phyloP scores from a whole-genome alignment of 2,329 filamentous ascomycete genomes.

The Reticulascus tulasneorum region DNA sequence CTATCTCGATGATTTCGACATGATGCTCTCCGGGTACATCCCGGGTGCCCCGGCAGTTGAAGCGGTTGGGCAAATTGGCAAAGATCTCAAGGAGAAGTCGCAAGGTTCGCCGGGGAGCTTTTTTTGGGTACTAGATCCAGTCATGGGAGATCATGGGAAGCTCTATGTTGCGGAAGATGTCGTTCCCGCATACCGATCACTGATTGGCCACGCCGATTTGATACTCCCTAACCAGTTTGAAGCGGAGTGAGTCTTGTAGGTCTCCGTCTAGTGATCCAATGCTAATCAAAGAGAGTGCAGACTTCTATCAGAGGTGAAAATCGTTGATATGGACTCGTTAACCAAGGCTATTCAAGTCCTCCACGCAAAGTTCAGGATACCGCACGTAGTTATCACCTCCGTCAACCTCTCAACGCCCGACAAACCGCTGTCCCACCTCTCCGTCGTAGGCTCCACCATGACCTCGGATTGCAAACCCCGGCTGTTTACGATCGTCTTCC shows the following conservation, averaged over 20 bases:
- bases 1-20: slow-evolving; percentile 83
- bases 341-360: slow-evolving; percentile 70
- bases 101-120: slow-evolving; percentile 63
- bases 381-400: slow-evolving; percentile 91
- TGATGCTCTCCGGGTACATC: slow-evolving; percentile 92
- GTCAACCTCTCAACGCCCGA: slow-evolving; percentile 62
- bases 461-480: slow-evolving; percentile 61
- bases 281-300: slow-evolving; percentile 37
- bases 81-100: slow-evolving; percentile 68
- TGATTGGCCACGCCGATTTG: slow-evolving; percentile 79
- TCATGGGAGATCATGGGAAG: slow-evolving; percentile 94
- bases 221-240: slow-evolving; percentile 97
- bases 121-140: slow-evolving; percentile 96
- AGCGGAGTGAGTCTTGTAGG: slow-evolving; percentile 66
- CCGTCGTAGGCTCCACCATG: slow-evolving; percentile 74
- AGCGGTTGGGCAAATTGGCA: slow-evolving; percentile 78
- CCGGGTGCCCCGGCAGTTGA: slow-evolving; percentile 81
- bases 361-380: slow-evolving; percentile 71
- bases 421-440: slow-evolving; percentile 50
- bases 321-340: slow-evolving; percentile 70
- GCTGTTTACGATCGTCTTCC: slow-evolving; percentile 85
- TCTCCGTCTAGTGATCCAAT: background rate
- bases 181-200: slow-evolving; percentile 80
- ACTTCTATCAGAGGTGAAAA: slow-evolving; percentile 78
- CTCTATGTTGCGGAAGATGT: slow-evolving; percentile 91